These are phyloP conservation scores for Leishmania martiniquensis DNA, from an alignment of 208 protist species.

Conservation along the genomic window DNA sequence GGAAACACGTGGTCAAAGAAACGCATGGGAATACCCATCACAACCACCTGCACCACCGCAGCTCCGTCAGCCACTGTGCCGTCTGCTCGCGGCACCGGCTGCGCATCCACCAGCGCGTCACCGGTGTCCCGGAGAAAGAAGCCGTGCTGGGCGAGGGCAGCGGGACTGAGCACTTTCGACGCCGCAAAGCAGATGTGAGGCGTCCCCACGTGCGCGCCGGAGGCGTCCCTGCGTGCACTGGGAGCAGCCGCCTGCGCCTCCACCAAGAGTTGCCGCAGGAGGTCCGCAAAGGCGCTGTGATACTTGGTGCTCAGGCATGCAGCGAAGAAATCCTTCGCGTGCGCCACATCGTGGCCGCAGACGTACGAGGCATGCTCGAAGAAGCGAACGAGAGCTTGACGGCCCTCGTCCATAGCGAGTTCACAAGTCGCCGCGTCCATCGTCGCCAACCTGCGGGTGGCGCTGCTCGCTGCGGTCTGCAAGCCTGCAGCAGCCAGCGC, in stretches of 20 bases:
- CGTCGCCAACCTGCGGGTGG: constrained; percentile 15
- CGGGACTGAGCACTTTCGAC: constrained; percentile 14
- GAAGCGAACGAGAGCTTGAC: constrained; percentile 47
- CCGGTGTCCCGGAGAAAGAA: constrained; percentile 44
- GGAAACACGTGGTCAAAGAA: constrained; percentile 45
- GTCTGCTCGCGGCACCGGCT: constrained; percentile 37
- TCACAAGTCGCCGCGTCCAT: constrained; percentile 14
- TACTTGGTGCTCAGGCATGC: constrained; percentile 67
- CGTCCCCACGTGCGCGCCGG: neutral
- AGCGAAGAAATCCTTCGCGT: constrained; percentile 32
- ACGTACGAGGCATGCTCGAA: constrained; percentile 50
- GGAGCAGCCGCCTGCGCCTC: constrained; percentile 14
- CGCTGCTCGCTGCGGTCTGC: neutral
- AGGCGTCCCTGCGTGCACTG: neutral
- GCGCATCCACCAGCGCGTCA: constrained; percentile 53
- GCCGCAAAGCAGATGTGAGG: constrained; percentile 34
- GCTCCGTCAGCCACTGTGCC: constrained; percentile 15
- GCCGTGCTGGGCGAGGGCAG: constrained; percentile 28
- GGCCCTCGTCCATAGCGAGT: constrained; percentile 33
- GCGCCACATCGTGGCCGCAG: constrained; percentile 23
- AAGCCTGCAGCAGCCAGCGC: neutral
- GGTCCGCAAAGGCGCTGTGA: constrained; percentile 33
- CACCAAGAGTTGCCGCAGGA: constrained; percentile 29
- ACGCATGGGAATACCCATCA: constrained; percentile 59
- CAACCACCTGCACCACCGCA: constrained; percentile 41